Evolutionary conservation across 371 early-diverging fungal species (phyloP), one percentile per base, ranked within the genome.

Genomic region (Lichtheimia corymbifera): DNA sequence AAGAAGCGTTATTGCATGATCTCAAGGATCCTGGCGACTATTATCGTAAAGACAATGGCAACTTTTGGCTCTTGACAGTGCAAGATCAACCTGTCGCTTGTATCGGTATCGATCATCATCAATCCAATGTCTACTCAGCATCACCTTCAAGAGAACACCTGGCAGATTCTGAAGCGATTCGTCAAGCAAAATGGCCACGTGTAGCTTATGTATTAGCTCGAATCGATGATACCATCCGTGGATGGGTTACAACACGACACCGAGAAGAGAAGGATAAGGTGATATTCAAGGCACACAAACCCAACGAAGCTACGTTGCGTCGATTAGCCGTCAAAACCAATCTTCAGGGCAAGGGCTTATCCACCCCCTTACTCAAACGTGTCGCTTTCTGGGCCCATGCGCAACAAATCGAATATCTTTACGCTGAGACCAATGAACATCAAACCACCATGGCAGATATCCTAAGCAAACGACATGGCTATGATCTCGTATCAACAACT

Each of bases 41-140:
- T 59, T 71, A 74, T 9, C 76, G 78, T 0, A 58, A 61, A 17
- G 59, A 67, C 13, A 65, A 65, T 0, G 80, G 77, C 47, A 72
- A 76, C 18, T 81, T 81, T 49, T 81, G 82, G 82, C 74, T 81
- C 14, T 58, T 81, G 49, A 81, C 82, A 0, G 60, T 81, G 13
- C 69, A 76, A 41, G 68, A 68, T n/a, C 68, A 72, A 7, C 62
- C 69, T 11, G 75, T 81, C 13, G 82, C 73, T 2, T 77, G 78
- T 55, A 65, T 78, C 51, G 82, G 82, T 18, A 58, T 77, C 57
- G 76, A 78, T 52, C 74, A 74, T 13, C 67, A 56, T 30, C 58
- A 57, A 9, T 28, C 30, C 0, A 52, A 61, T 9, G 70, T 75
- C 2, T 27, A 68, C 3, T 55, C 65, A 24, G 40, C 7, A 4